Conservation (phyloP, 768 basidiomycete genomes). For the Hypholoma fasciculare region DNA sequence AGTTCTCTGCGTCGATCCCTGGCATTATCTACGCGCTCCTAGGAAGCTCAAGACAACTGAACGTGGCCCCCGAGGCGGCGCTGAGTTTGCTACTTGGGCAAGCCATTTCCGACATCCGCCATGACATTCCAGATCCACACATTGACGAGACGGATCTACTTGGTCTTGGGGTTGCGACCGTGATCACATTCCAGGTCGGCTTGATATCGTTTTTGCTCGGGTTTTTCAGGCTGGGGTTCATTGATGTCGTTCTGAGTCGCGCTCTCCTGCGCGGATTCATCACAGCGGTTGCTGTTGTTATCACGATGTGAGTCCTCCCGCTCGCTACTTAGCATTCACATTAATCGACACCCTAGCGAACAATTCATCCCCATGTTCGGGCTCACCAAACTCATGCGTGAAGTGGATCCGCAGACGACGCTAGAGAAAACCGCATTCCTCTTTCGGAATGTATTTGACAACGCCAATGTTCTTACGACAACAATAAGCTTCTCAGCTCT, state of each 20-base stretch:
- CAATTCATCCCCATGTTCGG: conserved; percentile 93
- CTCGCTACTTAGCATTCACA: neutral
- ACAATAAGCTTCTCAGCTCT: conserved; percentile 75
- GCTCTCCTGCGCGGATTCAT: conserved; percentile 88
- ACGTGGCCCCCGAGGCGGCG: conserved; percentile 88
- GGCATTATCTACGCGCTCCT: conserved; percentile 89
- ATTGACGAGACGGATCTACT: conserved; percentile 47
- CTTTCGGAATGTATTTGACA: conserved; percentile 51
- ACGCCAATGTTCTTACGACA: conserved; percentile 68
- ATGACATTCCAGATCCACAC: conserved; percentile 42
- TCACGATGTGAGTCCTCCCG: conserved; percentile 63
- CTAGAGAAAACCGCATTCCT: conserved; percentile 81
- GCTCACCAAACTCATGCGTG: conserved; percentile 53
- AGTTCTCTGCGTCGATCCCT: conserved; percentile 87
- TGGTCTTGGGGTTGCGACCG: conserved; percentile 70
- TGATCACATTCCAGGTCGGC: conserved; percentile 87
- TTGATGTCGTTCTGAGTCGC: conserved; percentile 90
- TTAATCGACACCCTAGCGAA: conserved; percentile 45
- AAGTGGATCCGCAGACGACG: conserved; percentile 62
- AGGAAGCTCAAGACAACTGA: conserved; percentile 80
- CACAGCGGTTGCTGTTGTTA: conserved; percentile 81
- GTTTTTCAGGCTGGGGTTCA: conserved; percentile 86
- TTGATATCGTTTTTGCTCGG: conserved; percentile 85
- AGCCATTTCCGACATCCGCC: conserved; percentile 70
- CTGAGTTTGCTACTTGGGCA: conserved; percentile 87